Evolutionary conservation across 2,329 filamentous ascomycete species (phyloP).

Genomic region (Chrysoporthe deuterocubensis): DNA sequence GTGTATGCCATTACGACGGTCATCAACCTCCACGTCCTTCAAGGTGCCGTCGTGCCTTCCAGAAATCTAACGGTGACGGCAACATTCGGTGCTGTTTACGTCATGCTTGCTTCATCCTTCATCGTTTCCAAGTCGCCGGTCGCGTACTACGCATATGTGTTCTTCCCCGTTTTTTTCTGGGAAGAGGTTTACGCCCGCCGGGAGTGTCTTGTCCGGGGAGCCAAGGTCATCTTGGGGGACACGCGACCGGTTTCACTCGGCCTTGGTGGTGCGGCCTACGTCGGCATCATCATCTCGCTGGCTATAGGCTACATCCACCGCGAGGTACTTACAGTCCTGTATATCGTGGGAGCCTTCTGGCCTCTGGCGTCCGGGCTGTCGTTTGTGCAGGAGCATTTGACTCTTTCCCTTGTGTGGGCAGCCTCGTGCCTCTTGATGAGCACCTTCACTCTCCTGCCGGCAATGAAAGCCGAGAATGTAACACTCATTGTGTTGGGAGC

Average conservation of each 20-base stretch:
- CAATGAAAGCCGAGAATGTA: slow-evolving; percentile 80
- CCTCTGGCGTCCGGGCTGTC: slow-evolving; percentile 72
- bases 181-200: slow-evolving; percentile 87
- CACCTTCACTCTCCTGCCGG: slow-evolving; percentile 84
- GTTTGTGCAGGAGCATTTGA: slow-evolving; percentile 70
- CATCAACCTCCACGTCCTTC: slow-evolving; percentile 83
- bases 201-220: slow-evolving; percentile 68
- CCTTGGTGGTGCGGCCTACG: slow-evolving; percentile 68
- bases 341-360: slow-evolving; percentile 77
- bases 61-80: slow-evolving; percentile 63
- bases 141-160: slow-evolving; percentile 88
- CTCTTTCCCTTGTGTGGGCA: slow-evolving; percentile 73
- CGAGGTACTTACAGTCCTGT: slow-evolving; percentile 83
- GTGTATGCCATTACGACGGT: slow-evolving; percentile 89
- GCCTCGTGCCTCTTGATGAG: slow-evolving; percentile 83
- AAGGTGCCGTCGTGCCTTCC: slow-evolving; percentile 66
- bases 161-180: slow-evolving; percentile 96
- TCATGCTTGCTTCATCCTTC: slow-evolving; percentile 78
- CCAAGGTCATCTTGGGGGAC: slow-evolving; percentile 70
- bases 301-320: slow-evolving; percentile 91
- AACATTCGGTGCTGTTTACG: slow-evolving; percentile 76
- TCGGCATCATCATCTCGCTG: slow-evolving; percentile 78
- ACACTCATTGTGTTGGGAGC: slow-evolving; percentile 77
- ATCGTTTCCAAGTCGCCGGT: slow-evolving; percentile 76
- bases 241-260: slow-evolving; percentile 50